Percentiles rank a stretch among this genome's conserved stretches.
These are phyloP conservation scores for Naganishia sp. DNA, from an alignment of 1,284 basidiomycete genomes.

Conservation along the genomic window DNA sequence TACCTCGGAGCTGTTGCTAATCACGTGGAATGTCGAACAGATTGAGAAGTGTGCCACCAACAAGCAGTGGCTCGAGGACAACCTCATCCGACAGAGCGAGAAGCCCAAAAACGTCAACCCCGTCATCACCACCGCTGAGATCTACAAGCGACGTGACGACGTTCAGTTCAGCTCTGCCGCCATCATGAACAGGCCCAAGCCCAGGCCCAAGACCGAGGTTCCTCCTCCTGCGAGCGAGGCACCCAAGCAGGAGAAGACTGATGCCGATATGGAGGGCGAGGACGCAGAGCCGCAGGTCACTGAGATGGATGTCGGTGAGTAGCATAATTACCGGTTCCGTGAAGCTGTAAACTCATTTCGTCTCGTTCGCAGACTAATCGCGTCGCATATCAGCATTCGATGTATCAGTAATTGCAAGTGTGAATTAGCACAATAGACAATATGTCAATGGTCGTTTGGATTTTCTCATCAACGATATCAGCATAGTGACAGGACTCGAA, in stretches of 20 bases:
- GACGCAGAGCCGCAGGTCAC: conserved; percentile 59
- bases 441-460: conserved; percentile 12
- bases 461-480: background rate
- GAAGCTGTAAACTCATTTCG: background rate
- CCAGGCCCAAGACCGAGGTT: conserved; percentile 65
- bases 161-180: conserved; percentile 78
- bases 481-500: background rate
- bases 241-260: conserved; percentile 54
- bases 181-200: conserved; percentile 84
- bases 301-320: conserved; percentile 75
- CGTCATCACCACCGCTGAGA: conserved; percentile 74
- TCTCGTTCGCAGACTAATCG: conserved; percentile 13
- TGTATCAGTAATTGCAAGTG: conserved; percentile 24
- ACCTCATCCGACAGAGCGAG: conserved; percentile 79
- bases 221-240: conserved; percentile 47
- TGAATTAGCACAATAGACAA: conserved; percentile 21
- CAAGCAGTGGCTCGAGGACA: conserved; percentile 92
- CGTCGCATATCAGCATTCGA: background rate
- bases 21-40: conserved; percentile 33
- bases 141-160: conserved; percentile 85
- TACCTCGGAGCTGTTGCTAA: background rate
- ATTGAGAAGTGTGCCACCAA: conserved; percentile 64
- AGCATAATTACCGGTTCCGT: background rate
- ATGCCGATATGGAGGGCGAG: conserved; percentile 48
- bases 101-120: conserved; percentile 82